Evolutionary conservation across 2,329 filamentous ascomycete species (phyloP).

Genomic region (Pseudogymnoascus sp.): DNA sequence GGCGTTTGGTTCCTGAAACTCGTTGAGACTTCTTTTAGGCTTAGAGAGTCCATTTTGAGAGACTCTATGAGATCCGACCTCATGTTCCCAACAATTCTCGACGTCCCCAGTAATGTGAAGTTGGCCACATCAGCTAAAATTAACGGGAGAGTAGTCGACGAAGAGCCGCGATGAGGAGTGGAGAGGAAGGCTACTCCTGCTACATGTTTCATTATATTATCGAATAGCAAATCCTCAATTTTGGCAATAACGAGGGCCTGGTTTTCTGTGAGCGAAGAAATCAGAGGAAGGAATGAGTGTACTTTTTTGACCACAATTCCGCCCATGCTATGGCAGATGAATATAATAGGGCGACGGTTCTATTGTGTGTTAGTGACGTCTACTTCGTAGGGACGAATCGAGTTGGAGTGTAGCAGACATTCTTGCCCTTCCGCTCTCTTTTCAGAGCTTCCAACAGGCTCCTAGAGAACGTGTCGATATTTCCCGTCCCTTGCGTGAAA

Average conservation of each 20-base stretch:
- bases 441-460: conserved; percentile 13
- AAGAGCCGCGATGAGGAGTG: conserved; percentile 11
- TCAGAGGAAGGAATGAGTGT: background rate
- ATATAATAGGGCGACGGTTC: conserved; percentile 13
- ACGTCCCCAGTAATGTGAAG: background rate
- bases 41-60: conserved; percentile 11
- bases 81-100: background rate
- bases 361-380: background rate
- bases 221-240: background rate
- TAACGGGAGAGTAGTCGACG: conserved; percentile 9
- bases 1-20: conserved; percentile 16
- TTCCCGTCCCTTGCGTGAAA: conserved; percentile 10
- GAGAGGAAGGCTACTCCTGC: conserved; percentile 9
- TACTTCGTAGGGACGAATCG: background rate
- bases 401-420: background rate
- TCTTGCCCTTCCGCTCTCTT: background rate
- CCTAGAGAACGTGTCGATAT: conserved; percentile 14
- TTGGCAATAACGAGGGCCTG: conserved; percentile 13
- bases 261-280: background rate
- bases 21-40: conserved; percentile 11
- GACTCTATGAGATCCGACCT: conserved; percentile 12
- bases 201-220: background rate
- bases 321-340: conserved; percentile 16
- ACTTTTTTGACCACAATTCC: conserved; percentile 17
- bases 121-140: background rate